phyloP scores from a whole-genome alignment of 2,329 filamentous ascomycete genomes.

The Fusarium fracticaudum region DNA sequence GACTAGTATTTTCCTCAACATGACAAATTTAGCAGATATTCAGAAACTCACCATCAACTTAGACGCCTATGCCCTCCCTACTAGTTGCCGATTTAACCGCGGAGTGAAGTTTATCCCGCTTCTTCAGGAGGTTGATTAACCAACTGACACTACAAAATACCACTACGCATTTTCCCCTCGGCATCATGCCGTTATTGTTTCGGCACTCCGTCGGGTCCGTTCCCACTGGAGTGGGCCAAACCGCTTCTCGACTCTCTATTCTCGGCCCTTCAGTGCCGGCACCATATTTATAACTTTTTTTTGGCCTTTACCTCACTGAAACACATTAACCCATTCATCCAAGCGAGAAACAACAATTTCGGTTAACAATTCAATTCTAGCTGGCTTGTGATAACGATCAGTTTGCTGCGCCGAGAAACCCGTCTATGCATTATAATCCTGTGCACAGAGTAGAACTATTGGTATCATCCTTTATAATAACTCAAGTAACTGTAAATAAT shows the following conservation, averaged over 20 bases:
- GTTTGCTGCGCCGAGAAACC: not conserved
- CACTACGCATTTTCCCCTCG: not conserved
- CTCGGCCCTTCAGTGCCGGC: constrained; percentile 20
- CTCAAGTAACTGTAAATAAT: not conserved
- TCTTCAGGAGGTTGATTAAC: constrained; percentile 12
- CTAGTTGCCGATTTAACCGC: constrained; percentile 23
- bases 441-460: not conserved
- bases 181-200: not conserved
- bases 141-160: not conserved
- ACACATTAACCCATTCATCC: not conserved
- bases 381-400: not conserved
- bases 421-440: not conserved
- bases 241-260: constrained; percentile 13
- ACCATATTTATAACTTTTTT: constrained; percentile 14
- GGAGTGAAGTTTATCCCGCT: constrained; percentile 8
- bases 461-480: constrained; percentile 6
- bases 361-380: not conserved
- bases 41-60: not conserved
- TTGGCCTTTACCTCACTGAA: not conserved
- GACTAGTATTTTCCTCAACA: not conserved
- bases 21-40: not conserved
- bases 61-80: constrained; percentile 4
- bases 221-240: constrained; percentile 4
- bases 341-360: constrained; percentile 21
- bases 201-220: constrained; percentile 3